Base-by-base conservation (phyloP, 176 grass and related monocot genomes). In the Themeda triandra region DNA sequence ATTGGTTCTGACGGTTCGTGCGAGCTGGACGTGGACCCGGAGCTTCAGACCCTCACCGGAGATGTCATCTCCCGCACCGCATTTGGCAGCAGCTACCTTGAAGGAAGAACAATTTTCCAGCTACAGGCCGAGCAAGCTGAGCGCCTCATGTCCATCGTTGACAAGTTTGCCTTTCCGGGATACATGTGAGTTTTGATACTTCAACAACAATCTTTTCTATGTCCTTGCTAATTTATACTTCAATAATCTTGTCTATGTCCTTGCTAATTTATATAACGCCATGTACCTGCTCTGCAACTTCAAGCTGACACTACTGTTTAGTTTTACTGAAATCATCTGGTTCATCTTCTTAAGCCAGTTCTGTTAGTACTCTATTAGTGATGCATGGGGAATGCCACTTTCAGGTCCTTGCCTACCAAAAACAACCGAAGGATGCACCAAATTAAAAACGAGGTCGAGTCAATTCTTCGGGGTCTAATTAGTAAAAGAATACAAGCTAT, bases 61-160 rank as follows among this genome's bases (percentile, higher is more conserved):
- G 94, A 91, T 72, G 94, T 91, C 59, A 95, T 95, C 41, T 95
- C 93, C 5, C 75, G 80, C 36, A 86, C 90, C 1, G 90, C 93
- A 40, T 96, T 96, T 58, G 89, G 94, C 32, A 91, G 94, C 88
- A 91, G 62, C 72, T 93, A 83, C 30, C 51, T 83, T 10, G 86
- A 96, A 87, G 94, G 94, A 24, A 87, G 77, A 46, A 88, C 66
- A 36, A 96, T 96, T 77, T 93, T 93, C 46, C 73, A 87, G 45
- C 70, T 96, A 23, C 89, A 93, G 39, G 25, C 12, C 1, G 94
- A 91, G 73, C 83, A 81, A 72, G 32, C 35, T 27, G 33, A 80
- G 21, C 68, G 72, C 42, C 10, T 91, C 53, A 62, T 87, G 33
- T 13, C 51, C 28, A 23, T 49, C 70, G 0, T 89, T 36, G 44